These are phyloP conservation scores for Nothophaeocryptopus gaeumannii DNA, from an alignment of 2,329 filamentous ascomycete species.

Conservation along the genomic window DNA sequence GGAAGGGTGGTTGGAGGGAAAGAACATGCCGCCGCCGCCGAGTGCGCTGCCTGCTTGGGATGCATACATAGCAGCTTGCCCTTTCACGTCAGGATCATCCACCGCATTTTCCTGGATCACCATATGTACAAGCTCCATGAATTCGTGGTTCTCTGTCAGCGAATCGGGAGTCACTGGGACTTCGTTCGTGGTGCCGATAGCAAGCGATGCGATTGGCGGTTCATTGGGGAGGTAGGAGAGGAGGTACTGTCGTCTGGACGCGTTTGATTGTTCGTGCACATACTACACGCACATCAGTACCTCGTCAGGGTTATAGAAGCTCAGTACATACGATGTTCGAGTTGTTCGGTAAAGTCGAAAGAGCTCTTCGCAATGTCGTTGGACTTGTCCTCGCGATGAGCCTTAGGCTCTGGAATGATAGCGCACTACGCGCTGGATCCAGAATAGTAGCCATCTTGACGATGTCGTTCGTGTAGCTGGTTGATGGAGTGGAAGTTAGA, in stretches of 20 bases:
- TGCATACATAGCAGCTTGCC: slow-evolving; percentile 59
- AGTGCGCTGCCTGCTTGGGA: slow-evolving; percentile 57
- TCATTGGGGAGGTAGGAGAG: slow-evolving; percentile 57
- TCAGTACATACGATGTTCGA: slow-evolving; percentile 39
- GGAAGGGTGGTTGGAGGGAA: slow-evolving; percentile 32
- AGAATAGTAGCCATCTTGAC: background rate
- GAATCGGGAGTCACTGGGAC: slow-evolving; percentile 57
- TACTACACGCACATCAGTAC: slow-evolving; percentile 35
- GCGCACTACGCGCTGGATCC: background rate
- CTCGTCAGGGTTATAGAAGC: background rate
- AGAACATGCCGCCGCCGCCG: slow-evolving; percentile 50
- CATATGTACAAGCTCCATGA: slow-evolving; percentile 56
- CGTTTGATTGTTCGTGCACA: slow-evolving; percentile 45
- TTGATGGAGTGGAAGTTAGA: background rate
- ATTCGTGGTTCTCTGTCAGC: slow-evolving; percentile 56
- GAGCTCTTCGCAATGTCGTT: slow-evolving; percentile 22
- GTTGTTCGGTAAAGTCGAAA: slow-evolving; percentile 46
- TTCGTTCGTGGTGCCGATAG: slow-evolving; percentile 54
- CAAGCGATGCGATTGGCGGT: slow-evolving; percentile 53
- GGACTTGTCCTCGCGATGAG: slow-evolving; percentile 23
- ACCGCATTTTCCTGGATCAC: slow-evolving; percentile 55
- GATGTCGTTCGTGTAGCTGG: background rate
- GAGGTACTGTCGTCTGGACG: slow-evolving; percentile 41
- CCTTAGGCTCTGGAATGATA: slow-evolving; percentile 3
- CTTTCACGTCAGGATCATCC: slow-evolving; percentile 55